Evolutionary conservation across 345 rosid species (phyloP), one percentile per base, ranked within the genome.

Genomic region (Capsella bursapastoris): DNA sequence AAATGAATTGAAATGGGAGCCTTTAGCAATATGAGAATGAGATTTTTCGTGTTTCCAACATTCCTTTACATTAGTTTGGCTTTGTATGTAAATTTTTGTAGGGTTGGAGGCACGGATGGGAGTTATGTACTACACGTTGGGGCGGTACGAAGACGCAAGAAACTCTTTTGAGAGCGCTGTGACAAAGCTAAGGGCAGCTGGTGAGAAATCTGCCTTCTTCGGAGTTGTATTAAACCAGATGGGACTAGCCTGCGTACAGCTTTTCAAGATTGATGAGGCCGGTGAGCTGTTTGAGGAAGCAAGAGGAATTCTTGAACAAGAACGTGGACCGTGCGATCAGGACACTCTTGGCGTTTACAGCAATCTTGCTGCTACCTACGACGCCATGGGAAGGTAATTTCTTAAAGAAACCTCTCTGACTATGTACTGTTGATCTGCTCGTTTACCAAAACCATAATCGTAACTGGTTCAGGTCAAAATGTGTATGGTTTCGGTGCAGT

Each of bases 81-180:
- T 34, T 38, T 70, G 63, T 68, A 31, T 49, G 15, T 38, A 10
- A 50, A 29, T 14, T 41, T 27, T 66, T 72, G 11, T 44, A 78
- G 99, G 99, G 48, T 89, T 96, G 38, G 98, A 96, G 82, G 98
- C 99, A 50, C 78, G 99, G 44, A 92, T 92, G 93, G 99, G 97
- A 41, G 97, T 96, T 66, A 96, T 96, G 99, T 88, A 85, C 82
- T 96, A 92, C 86, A 84, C 90, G 80, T 76, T 90, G 63, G 97
- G 93, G 45, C 88, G 88, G 82, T 89, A 87, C 55, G 98, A 96
- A 76, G 99, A 96, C 2, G 87, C 99, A 45, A 87, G 98, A 84
- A 88, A 57, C 72, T 84, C 87, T 22, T 96, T 96, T 57, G 98
- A 85, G 84, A 88, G 91, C 49, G 92, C 99, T 10, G 84, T 92